These are phyloP conservation scores for Volvox carteri DNA, from an alignment of 163 green algal genomes.

Conservation along the genomic window DNA sequence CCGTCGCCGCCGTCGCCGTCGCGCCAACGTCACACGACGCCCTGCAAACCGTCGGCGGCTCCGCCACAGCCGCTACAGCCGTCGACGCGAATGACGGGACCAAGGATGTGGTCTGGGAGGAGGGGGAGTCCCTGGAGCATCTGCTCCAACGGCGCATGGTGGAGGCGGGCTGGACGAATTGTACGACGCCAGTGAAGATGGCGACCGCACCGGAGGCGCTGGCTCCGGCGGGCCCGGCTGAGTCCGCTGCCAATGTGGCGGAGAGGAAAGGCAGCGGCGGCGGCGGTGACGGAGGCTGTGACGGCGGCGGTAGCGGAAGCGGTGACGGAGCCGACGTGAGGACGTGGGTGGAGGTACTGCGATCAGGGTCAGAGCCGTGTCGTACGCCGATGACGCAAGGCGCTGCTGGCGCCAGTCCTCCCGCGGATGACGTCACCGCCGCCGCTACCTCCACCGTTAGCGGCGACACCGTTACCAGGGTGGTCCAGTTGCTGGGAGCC, in stretches of 20 bases:
- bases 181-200: background rate
- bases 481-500: background rate
- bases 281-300: background rate
- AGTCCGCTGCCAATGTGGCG: background rate
- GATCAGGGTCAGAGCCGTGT: too few relatives aligned
- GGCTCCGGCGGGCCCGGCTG: constrained; percentile 2
- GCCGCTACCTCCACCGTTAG: background rate
- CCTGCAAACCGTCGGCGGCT: background rate
- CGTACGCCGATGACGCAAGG: background rate
- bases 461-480: background rate
- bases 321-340: background rate
- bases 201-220: background rate
- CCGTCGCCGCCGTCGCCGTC: background rate
- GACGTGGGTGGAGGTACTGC: background rate
- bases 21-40: too few relatives aligned
- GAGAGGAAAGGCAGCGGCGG: background rate
- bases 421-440: background rate
- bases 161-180: constrained; percentile 15
- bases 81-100: background rate
- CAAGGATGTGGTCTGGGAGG: background rate
- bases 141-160: constrained; percentile 7
- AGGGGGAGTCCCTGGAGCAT: background rate
- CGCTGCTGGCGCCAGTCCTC: background rate
- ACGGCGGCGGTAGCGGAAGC: background rate
- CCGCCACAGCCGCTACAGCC: too few relatives aligned